These are phyloP conservation scores for Xylaria digitata DNA, from an alignment of 2,329 filamentous ascomycete genomes.

Conservation along the genomic window DNA sequence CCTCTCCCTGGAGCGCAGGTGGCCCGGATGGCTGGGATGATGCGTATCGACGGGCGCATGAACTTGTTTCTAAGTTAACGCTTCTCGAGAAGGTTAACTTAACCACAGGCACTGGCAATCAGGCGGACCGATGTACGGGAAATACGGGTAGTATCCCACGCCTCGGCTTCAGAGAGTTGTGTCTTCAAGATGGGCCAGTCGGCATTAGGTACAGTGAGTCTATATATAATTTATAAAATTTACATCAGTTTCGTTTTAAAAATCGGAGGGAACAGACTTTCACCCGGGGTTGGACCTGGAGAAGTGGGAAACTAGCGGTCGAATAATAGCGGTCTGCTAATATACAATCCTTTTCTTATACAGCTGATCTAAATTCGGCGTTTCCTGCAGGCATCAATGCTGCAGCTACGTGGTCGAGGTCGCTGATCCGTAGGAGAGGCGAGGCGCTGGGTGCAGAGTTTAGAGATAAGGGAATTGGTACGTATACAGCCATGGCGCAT, in stretches of 20 bases:
- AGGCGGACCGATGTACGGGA: slow-evolving; percentile 53
- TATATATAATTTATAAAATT: background rate
- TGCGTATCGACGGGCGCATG: slow-evolving; percentile 72
- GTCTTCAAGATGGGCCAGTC: slow-evolving; percentile 71
- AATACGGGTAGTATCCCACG: slow-evolving; percentile 38
- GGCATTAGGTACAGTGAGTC: slow-evolving; percentile 67
- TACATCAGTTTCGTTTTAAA: background rate
- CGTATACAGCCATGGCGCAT: background rate
- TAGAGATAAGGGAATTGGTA: slow-evolving; percentile 72
- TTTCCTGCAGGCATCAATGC: slow-evolving; percentile 78
- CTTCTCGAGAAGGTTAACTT: slow-evolving; percentile 80
- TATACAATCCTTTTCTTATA: background rate
- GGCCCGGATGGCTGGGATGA: slow-evolving; percentile 62
- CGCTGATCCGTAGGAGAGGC: slow-evolving; percentile 73
- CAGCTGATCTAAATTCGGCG: slow-evolving; percentile 71
- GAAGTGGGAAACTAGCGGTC: background rate
- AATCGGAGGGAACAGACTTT: slow-evolving; percentile 26
- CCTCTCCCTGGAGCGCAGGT: slow-evolving; percentile 44
- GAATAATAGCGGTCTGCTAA: slow-evolving; percentile 8
- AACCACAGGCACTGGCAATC: slow-evolving; percentile 75
- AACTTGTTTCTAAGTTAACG: slow-evolving; percentile 75
- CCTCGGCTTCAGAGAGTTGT: slow-evolving; percentile 39
- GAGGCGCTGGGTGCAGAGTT: slow-evolving; percentile 78
- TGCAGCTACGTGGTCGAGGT: slow-evolving; percentile 77
- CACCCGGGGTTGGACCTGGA: too few relatives aligned